A percentile compares a stretch with the other conserved stretches of the same genome.
Evolutionary conservation across 73 alveolate genomes (phyloP).

Genomic region (Uronychia setigera): DNA sequence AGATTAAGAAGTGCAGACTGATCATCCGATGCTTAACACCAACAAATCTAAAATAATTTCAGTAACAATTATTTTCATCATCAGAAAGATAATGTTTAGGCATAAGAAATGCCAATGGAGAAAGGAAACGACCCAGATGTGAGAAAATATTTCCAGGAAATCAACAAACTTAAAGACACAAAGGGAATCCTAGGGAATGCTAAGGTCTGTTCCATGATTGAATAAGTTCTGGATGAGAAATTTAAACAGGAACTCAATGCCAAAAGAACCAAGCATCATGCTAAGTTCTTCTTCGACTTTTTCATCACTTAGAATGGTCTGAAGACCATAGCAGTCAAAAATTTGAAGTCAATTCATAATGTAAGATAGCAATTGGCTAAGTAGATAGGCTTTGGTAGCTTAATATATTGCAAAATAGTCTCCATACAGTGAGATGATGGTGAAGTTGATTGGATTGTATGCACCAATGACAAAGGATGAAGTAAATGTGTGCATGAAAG

Average conservation of each 20-base stretch:
- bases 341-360: constrained; percentile 24
- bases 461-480: background rate
- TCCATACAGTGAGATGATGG: background rate
- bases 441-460: background rate
- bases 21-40: background rate
- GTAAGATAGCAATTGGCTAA: constrained; percentile 7
- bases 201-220: background rate
- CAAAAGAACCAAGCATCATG: constrained; percentile 7
- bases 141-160: background rate
- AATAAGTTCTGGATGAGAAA: background rate
- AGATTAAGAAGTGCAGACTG: background rate
- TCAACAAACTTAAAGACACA: background rate
- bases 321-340: constrained; percentile 48
- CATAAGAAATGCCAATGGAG: background rate
- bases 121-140: background rate
- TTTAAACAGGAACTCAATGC: background rate
- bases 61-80: background rate
- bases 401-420: background rate
- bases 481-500: background rate
- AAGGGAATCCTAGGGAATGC: background rate
- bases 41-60: background rate
- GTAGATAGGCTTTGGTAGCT: background rate
- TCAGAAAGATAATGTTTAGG: background rate
- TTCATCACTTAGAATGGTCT: constrained; percentile 47
- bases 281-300: constrained; percentile 34